phyloP scores from a whole-genome alignment of 345 rosid genomes.

The Alliaria petiolata region DNA sequence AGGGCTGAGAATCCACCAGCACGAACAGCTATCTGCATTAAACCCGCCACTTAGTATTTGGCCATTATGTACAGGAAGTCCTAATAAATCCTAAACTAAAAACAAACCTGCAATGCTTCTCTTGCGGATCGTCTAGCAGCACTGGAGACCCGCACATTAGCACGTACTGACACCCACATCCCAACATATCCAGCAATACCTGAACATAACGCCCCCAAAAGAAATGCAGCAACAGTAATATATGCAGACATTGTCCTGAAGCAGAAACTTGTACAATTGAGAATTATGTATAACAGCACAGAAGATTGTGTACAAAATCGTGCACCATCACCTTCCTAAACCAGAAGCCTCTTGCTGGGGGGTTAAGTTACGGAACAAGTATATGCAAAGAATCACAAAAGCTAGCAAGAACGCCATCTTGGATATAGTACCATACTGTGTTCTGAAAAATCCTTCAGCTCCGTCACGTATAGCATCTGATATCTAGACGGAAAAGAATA shows the following conservation, averaged over 20 bases:
- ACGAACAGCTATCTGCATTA: slow-evolving; percentile 84
- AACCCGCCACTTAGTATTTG: slow-evolving; percentile 29
- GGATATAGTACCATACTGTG: slow-evolving; percentile 93
- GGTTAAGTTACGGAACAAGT: slow-evolving; percentile 76
- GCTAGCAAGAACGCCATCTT: slow-evolving; percentile 96
- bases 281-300: slow-evolving; percentile 11
- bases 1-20: slow-evolving; percentile 99
- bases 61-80: neutral
- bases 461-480: slow-evolving; percentile 99
- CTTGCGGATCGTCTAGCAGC: slow-evolving; percentile 99
- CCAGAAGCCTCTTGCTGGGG: slow-evolving; percentile 99
- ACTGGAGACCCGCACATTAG: slow-evolving; percentile 97
- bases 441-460: slow-evolving; percentile 98
- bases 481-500: slow-evolving; percentile 53
- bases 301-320: slow-evolving; percentile 13
- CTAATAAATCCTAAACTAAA: slow-evolving; percentile 19
- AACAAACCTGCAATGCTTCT: slow-evolving; percentile 94
- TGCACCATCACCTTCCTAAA: slow-evolving; percentile 75
- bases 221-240: slow-evolving; percentile 94
- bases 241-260: slow-evolving; percentile 70
- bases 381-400: slow-evolving; percentile 76
- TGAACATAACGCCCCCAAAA: slow-evolving; percentile 90
- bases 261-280: slow-evolving; percentile 29
- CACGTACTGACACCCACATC: slow-evolving; percentile 99
- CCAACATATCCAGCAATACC: slow-evolving; percentile 97